phyloP scores from a whole-genome alignment of 169 alveolate species.

The Toxoplasma gondii region DNA sequence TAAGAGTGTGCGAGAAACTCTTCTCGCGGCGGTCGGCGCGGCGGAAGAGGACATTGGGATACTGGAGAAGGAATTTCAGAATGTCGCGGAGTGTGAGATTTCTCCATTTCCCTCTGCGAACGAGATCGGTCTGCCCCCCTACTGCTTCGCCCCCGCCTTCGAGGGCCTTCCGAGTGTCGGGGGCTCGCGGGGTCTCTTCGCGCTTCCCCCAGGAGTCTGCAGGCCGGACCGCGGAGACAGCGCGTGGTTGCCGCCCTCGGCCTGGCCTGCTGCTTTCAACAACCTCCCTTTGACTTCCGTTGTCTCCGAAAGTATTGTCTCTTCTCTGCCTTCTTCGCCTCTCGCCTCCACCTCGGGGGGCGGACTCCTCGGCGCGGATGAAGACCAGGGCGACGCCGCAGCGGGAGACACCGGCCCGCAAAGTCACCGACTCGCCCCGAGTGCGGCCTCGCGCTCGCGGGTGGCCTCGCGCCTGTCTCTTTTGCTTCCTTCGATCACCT shows the following conservation, averaged over 20 bases:
- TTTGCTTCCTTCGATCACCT: not conserved
- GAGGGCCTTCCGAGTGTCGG: not conserved
- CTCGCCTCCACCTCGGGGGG: not conserved
- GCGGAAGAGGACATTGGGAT: not conserved
- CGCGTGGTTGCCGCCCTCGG: conserved; percentile 40
- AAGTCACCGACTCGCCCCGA: not conserved
- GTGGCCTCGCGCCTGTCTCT: too few relatives aligned
- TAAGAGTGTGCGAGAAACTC: not conserved
- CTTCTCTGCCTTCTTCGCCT: not conserved
- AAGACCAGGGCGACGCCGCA: not conserved
- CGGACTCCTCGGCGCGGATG: not conserved
- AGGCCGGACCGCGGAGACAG: not conserved
- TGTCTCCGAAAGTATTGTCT: not conserved
- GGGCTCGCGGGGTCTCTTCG: not conserved
- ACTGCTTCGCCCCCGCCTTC: not conserved
- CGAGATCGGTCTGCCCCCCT: not conserved
- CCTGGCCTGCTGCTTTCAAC: not conserved
- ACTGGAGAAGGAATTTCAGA: conserved; percentile 11
- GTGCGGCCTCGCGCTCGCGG: not conserved
- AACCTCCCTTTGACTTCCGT: not conserved
- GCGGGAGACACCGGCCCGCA: not conserved
- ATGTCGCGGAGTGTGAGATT: not conserved
- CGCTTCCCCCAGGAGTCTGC: not conserved
- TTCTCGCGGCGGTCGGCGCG: conserved; percentile 20
- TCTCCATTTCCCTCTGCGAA: not conserved